Evolutionary conservation across 2,329 filamentous ascomycete species (phyloP).

Genomic region (Fusarium sororula): DNA sequence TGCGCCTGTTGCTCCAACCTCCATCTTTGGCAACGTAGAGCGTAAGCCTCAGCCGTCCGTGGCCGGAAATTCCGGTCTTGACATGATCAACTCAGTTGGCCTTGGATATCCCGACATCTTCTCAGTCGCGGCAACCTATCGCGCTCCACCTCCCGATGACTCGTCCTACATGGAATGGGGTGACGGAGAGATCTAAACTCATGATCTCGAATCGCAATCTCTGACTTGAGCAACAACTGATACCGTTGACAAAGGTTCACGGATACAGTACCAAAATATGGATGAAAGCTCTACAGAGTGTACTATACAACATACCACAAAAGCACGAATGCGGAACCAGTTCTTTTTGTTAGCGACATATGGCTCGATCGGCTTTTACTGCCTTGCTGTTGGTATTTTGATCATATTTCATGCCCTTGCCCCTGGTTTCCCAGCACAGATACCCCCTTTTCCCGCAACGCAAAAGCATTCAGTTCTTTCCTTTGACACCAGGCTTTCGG

Average conservation of each 20-base stretch:
- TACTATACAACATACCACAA: constrained; percentile 2
- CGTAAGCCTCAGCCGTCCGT: constrained; percentile 10
- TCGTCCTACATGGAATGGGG: constrained; percentile 27
- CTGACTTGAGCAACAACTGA: background rate
- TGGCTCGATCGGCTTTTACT: constrained; percentile 3
- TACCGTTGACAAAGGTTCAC: background rate
- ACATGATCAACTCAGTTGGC: background rate
- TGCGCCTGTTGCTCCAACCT: background rate
- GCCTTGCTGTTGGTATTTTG: constrained; percentile 8
- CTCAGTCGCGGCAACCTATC: background rate
- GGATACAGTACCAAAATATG: background rate
- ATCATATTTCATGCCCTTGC: background rate
- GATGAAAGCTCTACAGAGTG: constrained; percentile 3
- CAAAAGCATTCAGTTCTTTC: background rate
- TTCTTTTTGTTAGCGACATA: constrained; percentile 9
- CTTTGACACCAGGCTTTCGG: background rate
- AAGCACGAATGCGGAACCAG: background rate
- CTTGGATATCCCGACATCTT: background rate
- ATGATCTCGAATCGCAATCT: background rate
- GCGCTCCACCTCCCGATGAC: constrained; percentile 1
- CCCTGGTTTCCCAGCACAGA: constrained; percentile 14
- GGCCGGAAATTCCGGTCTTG: background rate
- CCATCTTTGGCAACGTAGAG: constrained; percentile 40
- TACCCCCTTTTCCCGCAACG: constrained; percentile 7
- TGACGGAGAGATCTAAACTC: constrained; percentile 50